phyloP scores from a whole-genome alignment of 768 basidiomycete genomes.

The Podaxis sp. region DNA sequence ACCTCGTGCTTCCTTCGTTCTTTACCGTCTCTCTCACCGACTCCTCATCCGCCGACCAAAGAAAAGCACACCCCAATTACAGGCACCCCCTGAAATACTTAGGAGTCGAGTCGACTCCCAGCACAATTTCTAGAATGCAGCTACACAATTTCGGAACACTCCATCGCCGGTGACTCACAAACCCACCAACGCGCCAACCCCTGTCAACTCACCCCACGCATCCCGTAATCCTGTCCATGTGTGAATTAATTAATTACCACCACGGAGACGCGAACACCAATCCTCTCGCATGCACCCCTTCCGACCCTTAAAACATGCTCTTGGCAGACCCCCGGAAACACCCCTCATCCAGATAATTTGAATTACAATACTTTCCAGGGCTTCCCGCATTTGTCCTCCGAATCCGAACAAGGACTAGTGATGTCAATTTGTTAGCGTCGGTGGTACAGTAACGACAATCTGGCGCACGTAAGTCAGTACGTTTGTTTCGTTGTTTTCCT shows the following conservation, averaged over 20 bases:
- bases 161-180: too few species aligned
- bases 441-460: too few species aligned
- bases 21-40: too few species aligned
- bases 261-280: neutral
- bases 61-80: neutral
- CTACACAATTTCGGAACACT: neutral
- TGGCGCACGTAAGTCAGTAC: too few species aligned
- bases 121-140: neutral
- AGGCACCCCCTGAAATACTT: neutral
- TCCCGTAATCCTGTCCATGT: neutral
- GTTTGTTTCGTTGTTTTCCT: too few species aligned
- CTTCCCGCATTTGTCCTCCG: too few species aligned
- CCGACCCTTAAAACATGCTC: neutral
- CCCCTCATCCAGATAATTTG: neutral
- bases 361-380: too few species aligned
- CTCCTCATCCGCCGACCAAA: too few species aligned
- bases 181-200: neutral
- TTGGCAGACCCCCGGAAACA: neutral
- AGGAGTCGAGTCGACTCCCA: neutral
- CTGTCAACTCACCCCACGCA: neutral
- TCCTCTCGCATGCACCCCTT: neutral
- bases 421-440: too few species aligned
- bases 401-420: too few species aligned
- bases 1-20: too few species aligned
- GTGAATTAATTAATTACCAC: neutral